A percentile compares a stretch with the other conserved stretches of the same genome.
These are phyloP conservation scores for Magnusiomyces clavatus DNA, from an alignment of 1,139 yeast genomes.

Conservation along the genomic window DNA sequence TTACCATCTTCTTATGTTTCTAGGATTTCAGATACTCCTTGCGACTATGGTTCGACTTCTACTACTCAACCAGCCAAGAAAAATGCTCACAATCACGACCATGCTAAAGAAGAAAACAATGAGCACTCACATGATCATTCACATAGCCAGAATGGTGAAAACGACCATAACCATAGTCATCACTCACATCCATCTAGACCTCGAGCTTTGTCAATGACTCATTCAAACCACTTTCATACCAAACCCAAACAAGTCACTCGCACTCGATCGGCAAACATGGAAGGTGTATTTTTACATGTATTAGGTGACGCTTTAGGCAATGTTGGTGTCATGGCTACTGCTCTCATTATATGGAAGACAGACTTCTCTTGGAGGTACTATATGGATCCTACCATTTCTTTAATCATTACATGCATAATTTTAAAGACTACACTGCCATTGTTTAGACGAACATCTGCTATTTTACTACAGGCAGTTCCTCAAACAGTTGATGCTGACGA, in stretches of 20 bases:
- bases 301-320: conserved; percentile 95
- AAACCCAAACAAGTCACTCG: conserved; percentile 29
- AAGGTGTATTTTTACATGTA: conserved; percentile 92
- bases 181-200: conserved; percentile 12
- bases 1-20: conserved; percentile 9
- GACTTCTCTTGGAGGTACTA: conserved; percentile 81
- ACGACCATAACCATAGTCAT: conserved; percentile 13
- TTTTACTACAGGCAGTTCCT: conserved; percentile 89
- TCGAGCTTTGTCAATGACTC: conserved; percentile 20
- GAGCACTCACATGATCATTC: conserved; percentile 7
- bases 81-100: neutral
- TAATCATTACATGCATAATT: conserved; percentile 78
- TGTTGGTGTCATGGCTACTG: conserved; percentile 85
- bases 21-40: conserved; percentile 8
- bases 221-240: conserved; percentile 34
- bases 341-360: conserved; percentile 89
- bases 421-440: conserved; percentile 88
- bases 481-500: conserved; percentile 66
- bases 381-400: conserved; percentile 78
- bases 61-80: conserved; percentile 13
- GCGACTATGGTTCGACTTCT: conserved; percentile 13
- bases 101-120: conserved; percentile 8
- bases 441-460: conserved; percentile 79
- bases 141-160: conserved; percentile 13
- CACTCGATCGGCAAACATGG: conserved; percentile 79